Conservation (phyloP, 371 early-diverging fungal species). For the Actinomortierella ambigua region DNA sequence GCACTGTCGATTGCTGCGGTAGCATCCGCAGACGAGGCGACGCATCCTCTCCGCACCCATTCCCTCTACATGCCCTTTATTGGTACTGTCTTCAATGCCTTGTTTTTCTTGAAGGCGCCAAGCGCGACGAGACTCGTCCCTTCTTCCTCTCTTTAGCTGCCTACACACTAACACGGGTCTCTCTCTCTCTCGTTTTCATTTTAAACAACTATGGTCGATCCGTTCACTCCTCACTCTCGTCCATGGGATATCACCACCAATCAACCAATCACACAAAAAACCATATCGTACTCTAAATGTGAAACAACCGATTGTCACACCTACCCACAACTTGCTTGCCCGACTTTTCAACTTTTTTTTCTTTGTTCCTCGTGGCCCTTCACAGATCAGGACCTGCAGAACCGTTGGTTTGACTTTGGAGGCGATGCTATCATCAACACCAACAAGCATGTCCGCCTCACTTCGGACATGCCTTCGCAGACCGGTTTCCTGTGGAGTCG, state of each 20-base stretch:
- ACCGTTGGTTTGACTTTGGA: constrained; percentile 77
- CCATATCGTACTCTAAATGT: constrained; percentile 6
- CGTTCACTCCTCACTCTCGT: too few species aligned
- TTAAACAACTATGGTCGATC: too few species aligned
- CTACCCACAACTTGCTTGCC: neutral
- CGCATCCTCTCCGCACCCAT: constrained; percentile 62
- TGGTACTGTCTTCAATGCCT: too few species aligned
- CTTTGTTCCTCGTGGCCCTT: too few species aligned
- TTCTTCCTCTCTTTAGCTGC: too few species aligned
- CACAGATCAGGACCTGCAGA: constrained; percentile 71
- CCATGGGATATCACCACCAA: too few species aligned
- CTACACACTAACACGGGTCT: too few species aligned
- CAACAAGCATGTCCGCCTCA: constrained; percentile 79
- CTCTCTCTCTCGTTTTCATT: too few species aligned
- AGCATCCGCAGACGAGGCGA: constrained; percentile 6
- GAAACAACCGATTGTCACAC: neutral
- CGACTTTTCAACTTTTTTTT: constrained; percentile 4
- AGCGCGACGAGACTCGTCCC: too few species aligned
- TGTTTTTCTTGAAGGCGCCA: too few species aligned
- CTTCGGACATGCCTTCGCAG: constrained; percentile 80
- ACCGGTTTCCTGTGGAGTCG: constrained; percentile 89
- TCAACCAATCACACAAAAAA: too few species aligned
- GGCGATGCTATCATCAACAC: constrained; percentile 75
- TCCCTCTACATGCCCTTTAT: constrained; percentile 75
- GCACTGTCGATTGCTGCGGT: too few species aligned